These are phyloP conservation scores for Emmonsiellopsis sp. DNA, from an alignment of 2,329 filamentous ascomycete species.

Conservation along the genomic window DNA sequence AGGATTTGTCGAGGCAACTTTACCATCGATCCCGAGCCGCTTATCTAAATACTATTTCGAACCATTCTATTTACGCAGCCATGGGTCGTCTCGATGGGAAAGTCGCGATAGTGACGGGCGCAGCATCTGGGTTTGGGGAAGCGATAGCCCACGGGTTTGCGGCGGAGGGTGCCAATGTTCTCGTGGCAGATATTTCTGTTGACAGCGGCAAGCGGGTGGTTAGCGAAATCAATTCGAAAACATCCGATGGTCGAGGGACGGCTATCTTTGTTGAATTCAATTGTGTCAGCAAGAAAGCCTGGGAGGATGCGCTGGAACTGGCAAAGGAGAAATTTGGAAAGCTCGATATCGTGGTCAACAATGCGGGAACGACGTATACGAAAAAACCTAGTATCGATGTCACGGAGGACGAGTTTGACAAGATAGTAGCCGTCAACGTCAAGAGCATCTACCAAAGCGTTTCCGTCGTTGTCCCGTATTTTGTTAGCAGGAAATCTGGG, in stretches of 20 bases:
- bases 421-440: slow-evolving; percentile 34
- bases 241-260: background rate
- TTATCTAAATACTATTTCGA: too few relatives aligned
- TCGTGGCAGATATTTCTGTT: slow-evolving; percentile 18
- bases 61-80: background rate
- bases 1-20: too few relatives aligned
- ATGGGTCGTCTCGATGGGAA: slow-evolving; percentile 29
- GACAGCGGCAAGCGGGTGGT: slow-evolving; percentile 7
- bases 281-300: slow-evolving; percentile 16
- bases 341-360: slow-evolving; percentile 37
- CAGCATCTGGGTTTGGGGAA: slow-evolving; percentile 19
- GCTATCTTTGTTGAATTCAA: slow-evolving; percentile 11
- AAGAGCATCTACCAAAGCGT: slow-evolving; percentile 29
- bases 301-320: slow-evolving; percentile 17
- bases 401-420: slow-evolving; percentile 34
- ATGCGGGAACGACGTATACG: slow-evolving; percentile 33
- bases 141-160: slow-evolving; percentile 21
- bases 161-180: slow-evolving; percentile 19
- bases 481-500: slow-evolving; percentile 12
- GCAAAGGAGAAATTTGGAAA: slow-evolving; percentile 15
- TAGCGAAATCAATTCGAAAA: slow-evolving; percentile 7
- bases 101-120: slow-evolving; percentile 33
- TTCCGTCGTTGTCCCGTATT: slow-evolving; percentile 21
- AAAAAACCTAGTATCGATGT: slow-evolving; percentile 33
- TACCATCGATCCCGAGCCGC: too few relatives aligned